These are phyloP conservation scores for Typha latifolia DNA, from an alignment of 176 grass and related monocot genomes.

Conservation along the genomic window DNA sequence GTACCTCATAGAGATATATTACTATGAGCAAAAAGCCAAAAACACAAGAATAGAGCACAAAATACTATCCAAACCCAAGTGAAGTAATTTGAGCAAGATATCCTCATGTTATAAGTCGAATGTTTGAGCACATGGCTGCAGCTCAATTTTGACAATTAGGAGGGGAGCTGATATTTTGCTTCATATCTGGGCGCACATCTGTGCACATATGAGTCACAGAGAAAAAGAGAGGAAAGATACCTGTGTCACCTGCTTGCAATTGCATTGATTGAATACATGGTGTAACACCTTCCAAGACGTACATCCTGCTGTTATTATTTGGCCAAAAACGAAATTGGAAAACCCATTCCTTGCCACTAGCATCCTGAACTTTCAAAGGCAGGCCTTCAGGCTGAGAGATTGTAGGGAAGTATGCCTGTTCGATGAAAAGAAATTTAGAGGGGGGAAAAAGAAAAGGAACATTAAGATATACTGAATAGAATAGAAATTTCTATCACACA, in stretches of 20 bases:
- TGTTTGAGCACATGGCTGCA: no score
- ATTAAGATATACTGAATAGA: background rate
- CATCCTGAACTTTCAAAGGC: conserved; percentile 88
- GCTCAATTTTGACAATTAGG: no score
- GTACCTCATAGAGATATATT: no score
- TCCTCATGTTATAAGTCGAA: no score
- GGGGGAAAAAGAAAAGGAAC: no score
- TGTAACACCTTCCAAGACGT: conserved; percentile 98
- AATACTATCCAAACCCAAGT: no score
- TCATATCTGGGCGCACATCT: background rate
- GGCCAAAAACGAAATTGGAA: conserved; percentile 99
- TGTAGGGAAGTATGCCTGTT: conserved; percentile 84
- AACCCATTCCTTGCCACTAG: conserved; percentile 92
- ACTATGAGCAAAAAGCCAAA: no score
- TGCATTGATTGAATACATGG: conserved; percentile 98
- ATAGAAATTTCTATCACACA: background rate
- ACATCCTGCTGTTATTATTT: conserved; percentile 99
- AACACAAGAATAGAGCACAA: no score
- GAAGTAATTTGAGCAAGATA: no score
- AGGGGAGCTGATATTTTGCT: background rate
- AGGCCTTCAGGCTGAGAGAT: conserved; percentile 96
- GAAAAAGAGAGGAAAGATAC: conserved; percentile 24
- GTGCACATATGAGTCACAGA: background rate
- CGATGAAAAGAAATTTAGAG: background rate
- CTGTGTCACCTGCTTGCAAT: conserved; percentile 94